Evolutionary conservation across 352 stramenopile species (phyloP).

Genomic region (Pythium scleroteichum): DNA sequence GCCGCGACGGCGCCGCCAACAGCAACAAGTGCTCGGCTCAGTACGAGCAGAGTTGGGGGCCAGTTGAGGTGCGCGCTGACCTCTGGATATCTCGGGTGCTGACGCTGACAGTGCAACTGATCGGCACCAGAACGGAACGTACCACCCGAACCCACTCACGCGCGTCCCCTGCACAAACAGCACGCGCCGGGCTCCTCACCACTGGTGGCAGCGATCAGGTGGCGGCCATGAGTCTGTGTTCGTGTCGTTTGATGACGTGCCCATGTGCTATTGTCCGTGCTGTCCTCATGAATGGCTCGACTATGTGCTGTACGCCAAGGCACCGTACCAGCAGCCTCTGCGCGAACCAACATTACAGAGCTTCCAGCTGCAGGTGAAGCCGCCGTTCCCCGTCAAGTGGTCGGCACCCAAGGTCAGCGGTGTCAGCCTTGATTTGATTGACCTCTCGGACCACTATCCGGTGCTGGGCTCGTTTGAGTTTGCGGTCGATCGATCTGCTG

Average conservation of each 20-base stretch:
- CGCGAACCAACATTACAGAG: slow-evolving; percentile 53
- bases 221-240: slow-evolving; percentile 35
- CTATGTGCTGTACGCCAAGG: slow-evolving; percentile 68
- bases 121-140: slow-evolving; percentile 46
- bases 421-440: slow-evolving; percentile 56
- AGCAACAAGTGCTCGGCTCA: slow-evolving; percentile 69
- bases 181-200: slow-evolving; percentile 2
- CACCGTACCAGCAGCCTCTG: slow-evolving; percentile 71
- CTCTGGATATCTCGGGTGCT: too few relatives aligned
- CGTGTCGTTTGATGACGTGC: slow-evolving; percentile 31
- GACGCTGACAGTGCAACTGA: too few relatives aligned
- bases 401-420: slow-evolving; percentile 46
- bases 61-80: slow-evolving; percentile 35
- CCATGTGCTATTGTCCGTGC: slow-evolving; percentile 79
- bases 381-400: slow-evolving; percentile 64
- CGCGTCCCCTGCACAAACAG: slow-evolving; percentile 43
- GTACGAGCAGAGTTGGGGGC: slow-evolving; percentile 77
- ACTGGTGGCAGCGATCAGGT: slow-evolving; percentile 12
- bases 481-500: slow-evolving; percentile 30
- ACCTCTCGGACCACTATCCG: slow-evolving; percentile 81
- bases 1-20: slow-evolving; percentile 72
- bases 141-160: slow-evolving; percentile 49
- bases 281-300: slow-evolving; percentile 83
- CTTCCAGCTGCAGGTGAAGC: slow-evolving; percentile 49
- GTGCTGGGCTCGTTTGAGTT: slow-evolving; percentile 75